Base-by-base conservation (phyloP, 768 basidiomycete species). In the Rubroboletus satanas region DNA sequence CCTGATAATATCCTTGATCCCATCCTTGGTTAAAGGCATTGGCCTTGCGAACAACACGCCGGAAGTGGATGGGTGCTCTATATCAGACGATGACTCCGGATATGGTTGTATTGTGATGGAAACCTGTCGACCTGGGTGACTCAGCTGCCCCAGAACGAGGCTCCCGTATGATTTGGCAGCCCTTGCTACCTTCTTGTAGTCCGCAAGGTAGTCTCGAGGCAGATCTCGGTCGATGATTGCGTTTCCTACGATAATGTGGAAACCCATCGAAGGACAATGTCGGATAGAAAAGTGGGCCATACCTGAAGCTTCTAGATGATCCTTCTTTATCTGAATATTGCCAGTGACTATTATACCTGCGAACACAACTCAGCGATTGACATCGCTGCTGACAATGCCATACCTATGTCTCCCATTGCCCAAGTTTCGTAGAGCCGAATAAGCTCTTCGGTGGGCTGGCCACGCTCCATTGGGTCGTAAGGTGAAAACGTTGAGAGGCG, bases 1-100 rank as follows among this genome's bases (percentile, higher is more conserved):
- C n/a, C 70, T 33, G 21, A 79, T 66, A 53, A 80, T 79, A 51
- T 83, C 78, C 39, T 71, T 61, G 46, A 85, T 79, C 45, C 84
- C 84, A 0, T 62, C 66, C 0, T 65, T 67, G 0, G 78, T 80
- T 35, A 85, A 65, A 1, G 76, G 72, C 3, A 61, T 62, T 11
- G 70, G 70, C 45, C 64, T 49, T 32, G 68, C 68, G 39, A 73
- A 71, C 47, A 65, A 44, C 15, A 73, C 62, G 3, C 71, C 71
- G 1, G 64, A 71, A 10, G 60, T 56, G n/a, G 71, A 62, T 3
- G 67, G 71, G 38, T 73, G 70, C 47, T 73, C 70, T 23, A 71
- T 60, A 42, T 66, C 68, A n/a, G 71, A 71, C 0, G 70, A 33
- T 3, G 70, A 70, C 54, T 73, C 70, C 28, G 70, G 71, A 36